phyloP scores from a whole-genome alignment of 2,329 filamentous ascomycete species.

The Colletotrichum tropicicola region DNA sequence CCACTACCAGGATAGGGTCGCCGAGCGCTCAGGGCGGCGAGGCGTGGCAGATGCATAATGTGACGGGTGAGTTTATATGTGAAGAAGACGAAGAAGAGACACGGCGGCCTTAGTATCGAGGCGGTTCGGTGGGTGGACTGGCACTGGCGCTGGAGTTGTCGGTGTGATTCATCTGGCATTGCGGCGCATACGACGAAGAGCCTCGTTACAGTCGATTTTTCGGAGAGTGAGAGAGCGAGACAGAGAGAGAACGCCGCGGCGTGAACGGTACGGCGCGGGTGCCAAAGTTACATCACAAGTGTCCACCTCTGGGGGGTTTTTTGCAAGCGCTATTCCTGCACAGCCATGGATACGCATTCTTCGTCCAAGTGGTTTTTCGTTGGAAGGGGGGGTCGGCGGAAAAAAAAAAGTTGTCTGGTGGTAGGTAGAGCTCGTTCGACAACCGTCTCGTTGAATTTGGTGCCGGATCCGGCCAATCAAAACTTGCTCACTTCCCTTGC shows the following conservation, averaged over 20 bases:
- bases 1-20: background rate
- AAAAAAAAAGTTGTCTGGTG: background rate
- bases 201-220: background rate
- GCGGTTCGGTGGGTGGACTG: background rate
- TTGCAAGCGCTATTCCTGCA: constrained; percentile 9
- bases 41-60: background rate
- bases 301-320: background rate
- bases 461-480: constrained; percentile 48
- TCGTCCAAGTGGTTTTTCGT: background rate
- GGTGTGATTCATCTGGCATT: background rate
- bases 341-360: constrained; percentile 29
- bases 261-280: background rate
- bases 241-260: background rate
- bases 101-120: background rate
- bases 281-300: constrained; percentile 10
- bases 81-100: background rate
- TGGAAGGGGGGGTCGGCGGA: background rate
- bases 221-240: background rate
- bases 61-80: background rate
- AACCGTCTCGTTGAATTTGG: constrained; percentile 29
- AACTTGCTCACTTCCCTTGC: constrained; percentile 51
- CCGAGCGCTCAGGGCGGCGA: background rate
- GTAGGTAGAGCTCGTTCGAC: constrained; percentile 16
- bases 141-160: background rate
- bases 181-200: no score